These are phyloP conservation scores for Davidsoniella neocaledoniae DNA, from an alignment of 2,329 filamentous ascomycete genomes.

Conservation along the genomic window DNA sequence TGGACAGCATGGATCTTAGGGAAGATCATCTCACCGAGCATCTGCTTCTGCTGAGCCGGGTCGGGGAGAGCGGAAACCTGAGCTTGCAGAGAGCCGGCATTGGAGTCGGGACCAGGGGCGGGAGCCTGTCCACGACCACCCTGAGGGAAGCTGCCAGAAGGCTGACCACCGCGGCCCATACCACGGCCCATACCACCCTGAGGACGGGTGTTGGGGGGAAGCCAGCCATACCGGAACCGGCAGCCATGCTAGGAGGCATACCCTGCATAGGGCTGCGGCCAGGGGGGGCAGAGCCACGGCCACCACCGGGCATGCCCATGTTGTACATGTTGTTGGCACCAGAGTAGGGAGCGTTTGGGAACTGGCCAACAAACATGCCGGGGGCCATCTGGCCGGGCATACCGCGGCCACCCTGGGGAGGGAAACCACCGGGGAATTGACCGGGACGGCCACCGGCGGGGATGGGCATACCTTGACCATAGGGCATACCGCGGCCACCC, in stretches of 20 bases:
- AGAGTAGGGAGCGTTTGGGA: constrained; percentile 57
- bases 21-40: constrained; percentile 93
- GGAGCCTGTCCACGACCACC: constrained; percentile 27
- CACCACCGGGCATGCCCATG: constrained; percentile 57
- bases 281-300: constrained; percentile 45
- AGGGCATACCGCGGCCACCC: constrained; percentile 48
- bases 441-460: constrained; percentile 69
- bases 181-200: constrained; percentile 33
- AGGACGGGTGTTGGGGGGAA: constrained; percentile 40
- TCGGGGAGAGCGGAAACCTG: constrained; percentile 39
- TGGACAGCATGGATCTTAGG: constrained; percentile 95
- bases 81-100: constrained; percentile 29
- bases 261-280: constrained; percentile 59
- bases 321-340: constrained; percentile 69
- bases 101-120: constrained; percentile 3
- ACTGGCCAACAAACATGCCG: constrained; percentile 69
- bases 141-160: constrained; percentile 27
- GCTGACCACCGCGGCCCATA: constrained; percentile 25
- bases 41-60: constrained; percentile 87
- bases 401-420: constrained; percentile 73
- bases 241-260: constrained; percentile 49
- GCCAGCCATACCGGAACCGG: constrained; percentile 36
- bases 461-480: constrained; percentile 47
- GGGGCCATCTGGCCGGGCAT: constrained; percentile 77
- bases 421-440: constrained; percentile 69